These are phyloP conservation scores for Paecilomyces niveus DNA, from an alignment of 2,329 filamentous ascomycete species.

Conservation along the genomic window DNA sequence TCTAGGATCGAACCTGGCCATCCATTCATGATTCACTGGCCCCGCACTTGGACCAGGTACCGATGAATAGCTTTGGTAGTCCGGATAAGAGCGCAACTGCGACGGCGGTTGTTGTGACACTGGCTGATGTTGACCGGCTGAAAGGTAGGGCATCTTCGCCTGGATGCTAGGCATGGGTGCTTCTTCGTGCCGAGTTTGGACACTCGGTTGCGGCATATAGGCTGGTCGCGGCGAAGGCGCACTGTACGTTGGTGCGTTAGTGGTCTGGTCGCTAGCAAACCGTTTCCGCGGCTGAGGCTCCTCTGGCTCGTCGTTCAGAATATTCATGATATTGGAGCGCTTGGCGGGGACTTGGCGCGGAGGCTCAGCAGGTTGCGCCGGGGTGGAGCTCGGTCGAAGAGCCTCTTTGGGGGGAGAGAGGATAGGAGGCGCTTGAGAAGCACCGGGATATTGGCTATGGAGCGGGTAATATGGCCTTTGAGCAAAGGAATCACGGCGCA, in stretches of 20 bases:
- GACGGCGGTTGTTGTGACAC: slow-evolving; percentile 9
- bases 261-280: slow-evolving; percentile 32
- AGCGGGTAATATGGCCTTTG: slow-evolving; percentile 28
- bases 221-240: slow-evolving; percentile 14
- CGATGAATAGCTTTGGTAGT: slow-evolving; percentile 25
- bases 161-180: slow-evolving; percentile 11
- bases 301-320: slow-evolving; percentile 42
- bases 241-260: slow-evolving; percentile 11
- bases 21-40: slow-evolving; percentile 32
- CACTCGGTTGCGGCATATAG: neutral
- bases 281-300: slow-evolving; percentile 41
- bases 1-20: slow-evolving; percentile 28
- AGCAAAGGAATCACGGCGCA: slow-evolving; percentile 28
- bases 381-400: slow-evolving; percentile 25
- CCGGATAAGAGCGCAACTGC: slow-evolving; percentile 22
- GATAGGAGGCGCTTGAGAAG: slow-evolving; percentile 21
- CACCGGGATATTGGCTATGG: slow-evolving; percentile 16
- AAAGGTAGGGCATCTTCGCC: slow-evolving; percentile 21
- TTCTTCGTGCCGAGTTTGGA: slow-evolving; percentile 12
- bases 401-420: slow-evolving; percentile 30
- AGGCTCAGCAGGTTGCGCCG: slow-evolving; percentile 24
- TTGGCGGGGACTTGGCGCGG: slow-evolving; percentile 39
- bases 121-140: slow-evolving; percentile 20
- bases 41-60: slow-evolving; percentile 15
- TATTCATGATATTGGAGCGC: slow-evolving; percentile 43